Base-by-base conservation (phyloP, 176 grass and related monocot species). In the Leersia perrieri region DNA sequence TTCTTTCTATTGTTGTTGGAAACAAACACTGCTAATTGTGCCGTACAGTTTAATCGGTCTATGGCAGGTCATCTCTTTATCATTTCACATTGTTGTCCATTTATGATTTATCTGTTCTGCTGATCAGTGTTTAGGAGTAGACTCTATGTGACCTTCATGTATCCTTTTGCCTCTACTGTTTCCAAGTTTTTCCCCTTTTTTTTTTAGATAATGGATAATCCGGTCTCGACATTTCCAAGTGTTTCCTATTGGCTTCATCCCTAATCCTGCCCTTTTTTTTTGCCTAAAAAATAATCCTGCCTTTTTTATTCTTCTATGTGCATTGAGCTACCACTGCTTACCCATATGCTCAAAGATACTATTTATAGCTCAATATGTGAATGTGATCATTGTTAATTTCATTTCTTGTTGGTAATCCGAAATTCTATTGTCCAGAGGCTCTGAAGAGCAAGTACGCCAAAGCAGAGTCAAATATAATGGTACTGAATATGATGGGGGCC, bases 381-480 rank as follows among this genome's bases (percentile, higher is more conserved):
- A n/a, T 70, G 26, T 71, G 53, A 26, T 80, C 38, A 74, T 83
- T 67, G n/a, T n/a, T n/a, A n/a, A n/a, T n/a, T 40, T 6, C 18
- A 20, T 16, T 35, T 58, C 33, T 63, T 39, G n/a, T 73, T 27
- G n/a, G n/a, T 18, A 72, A 81, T 64, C 2, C n/a, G n/a, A n/a
- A n/a, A n/a, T n/a, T n/a, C 20, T 77, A 9, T 58, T 57, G 22
- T 28, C 2, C 82, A 94, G 88, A 81, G 60, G n/a, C 0, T 63
- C 18, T 86, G 3, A 42, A 27, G 65, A 1, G 5, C 11, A 94
- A 86, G 49, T 93, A 88, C 31, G 47, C 9, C 20, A 73, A 88
- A 80, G 88, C 85, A 20, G 69, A 91, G 63, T 69, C 82, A 34
- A 90, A 94, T 72, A 7, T 94, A 81, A 35, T 67, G 30, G 45